Evolutionary conservation across 2,329 filamentous ascomycete species (phyloP), one percentile per base, ranked within the genome.

Genomic region (Fusarium oxysporum): DNA sequence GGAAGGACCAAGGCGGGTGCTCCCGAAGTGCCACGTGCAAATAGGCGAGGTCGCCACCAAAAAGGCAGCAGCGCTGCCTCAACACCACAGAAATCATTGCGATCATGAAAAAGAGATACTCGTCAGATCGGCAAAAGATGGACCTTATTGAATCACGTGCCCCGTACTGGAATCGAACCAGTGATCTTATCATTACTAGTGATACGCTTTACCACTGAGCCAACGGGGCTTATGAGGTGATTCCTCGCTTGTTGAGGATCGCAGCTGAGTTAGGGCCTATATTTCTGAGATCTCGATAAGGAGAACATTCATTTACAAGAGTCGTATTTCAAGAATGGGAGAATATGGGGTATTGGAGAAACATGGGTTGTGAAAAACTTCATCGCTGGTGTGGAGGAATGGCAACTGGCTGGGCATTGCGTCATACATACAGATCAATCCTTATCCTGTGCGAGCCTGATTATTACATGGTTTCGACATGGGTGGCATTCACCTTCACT

Each of bases 201-300:
- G 72, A 75, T 75, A 73, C 72, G 72, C 72, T 75, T 70, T 75
- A 75, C 72, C 72, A 75, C 72, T 75, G 50, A 75, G 72, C 72
- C 72, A 75, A 75, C 72, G 72, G 70, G 72, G 72, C 73, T 70
- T 74, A 4, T 66, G 48, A 69, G 51, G 63, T 62, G 64, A 65
- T 58, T 67, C 51, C 60, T 70, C 41, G 37, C 5, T 71, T 59
- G 51, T 47, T 70, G 3, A 10, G 7, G 3, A 12, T 0, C 0
- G 8, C 0, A 0, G 4, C 5, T 1, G 2, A 14, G 2, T 23
- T 38, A 4, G 6, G 7, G 0, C 7, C 1, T 16, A 71, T 64
- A 63, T 28, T 16, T 21, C 6, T 38, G 23, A 12, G 0, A 3
- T 6, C 10, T 35, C 2, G 9, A 28, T 33, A 1, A 4, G 13